Base-by-base conservation (phyloP, 805 yeast species). In the Candida dajiaensis region DNA sequence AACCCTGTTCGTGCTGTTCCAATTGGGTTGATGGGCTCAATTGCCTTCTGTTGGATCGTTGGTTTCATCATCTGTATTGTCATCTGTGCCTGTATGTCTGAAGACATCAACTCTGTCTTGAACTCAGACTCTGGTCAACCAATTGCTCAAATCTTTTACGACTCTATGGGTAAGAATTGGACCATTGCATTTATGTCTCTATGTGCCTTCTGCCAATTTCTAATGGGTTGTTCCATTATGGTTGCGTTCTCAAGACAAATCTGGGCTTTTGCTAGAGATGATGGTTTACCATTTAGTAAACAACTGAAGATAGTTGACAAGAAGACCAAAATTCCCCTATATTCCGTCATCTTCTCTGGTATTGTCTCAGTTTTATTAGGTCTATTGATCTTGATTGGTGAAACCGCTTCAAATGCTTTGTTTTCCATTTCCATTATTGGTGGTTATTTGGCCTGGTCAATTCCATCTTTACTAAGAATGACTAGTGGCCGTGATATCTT, bases 201-300 rank as follows among this genome's bases (percentile, higher is more conserved):
- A 43, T 74, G 80, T 59, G 74, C 80, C 10, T 59, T 72, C 50
- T 79, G 85, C 20, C 87, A 81, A 60, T 80, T 76, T 62, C 65
- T 81, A 45, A 83, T 82, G 87, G 84, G 85, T 13, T 70, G 78
- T 26, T 76, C 83, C 6, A 72, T 77, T 46, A 62, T 80, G 40
- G 70, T 80, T 29, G 85, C 86, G 19, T 72, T 76, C 7, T 79
- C 85, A 3, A 74, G 89, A 63, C 88, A 81, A 62, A 71, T 80
- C 46, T 83, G 84, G 80, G 86, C 88, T 3, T 81, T 81, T 65
- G 82, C 86, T 22, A 76, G 90, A 68, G 90, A 83, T 62, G 81
- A 80, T 50, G 88, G 88, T 28, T 70, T 84, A 47, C 90, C 90
- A 9, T 68, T 81, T 51, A 72, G 83, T 13, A 64, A 70, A 38